Base-by-base conservation (phyloP, 2,329 filamentous ascomycete genomes). In the Hortaea werneckii region DNA sequence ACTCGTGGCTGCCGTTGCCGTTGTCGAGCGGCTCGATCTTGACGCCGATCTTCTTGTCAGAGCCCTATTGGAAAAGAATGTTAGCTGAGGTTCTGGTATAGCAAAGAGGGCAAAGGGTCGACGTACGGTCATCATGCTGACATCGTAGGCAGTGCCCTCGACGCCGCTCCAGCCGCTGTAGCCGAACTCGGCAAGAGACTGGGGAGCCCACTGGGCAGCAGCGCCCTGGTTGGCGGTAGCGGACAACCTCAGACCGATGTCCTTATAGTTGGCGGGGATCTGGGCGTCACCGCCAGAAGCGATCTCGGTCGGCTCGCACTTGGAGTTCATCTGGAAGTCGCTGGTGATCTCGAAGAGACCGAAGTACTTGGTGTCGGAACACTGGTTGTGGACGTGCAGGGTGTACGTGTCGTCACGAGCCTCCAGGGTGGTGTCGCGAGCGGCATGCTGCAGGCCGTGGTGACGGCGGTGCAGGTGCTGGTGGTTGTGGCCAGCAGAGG, bases 131-230 rank as follows among this genome's bases (percentile, higher is more conserved):
- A 60, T 60, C 7, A 61, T 46, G 12, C 47, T 52, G 10, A 58
- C 41, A 40, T 61, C 52, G 44, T 58, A 59, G 1, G 57, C 56
- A 1, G 55, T 60, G 5, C 57, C 57, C 5, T 47, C 34, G 7
- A 44, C n/a, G 11, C 52, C 56, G 11, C 28, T 45, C 37, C 50
- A 55, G 9, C 43, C 39, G 37, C 47, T 49, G 42, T 58, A 59
- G n/a, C 58, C 58, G 44, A 58, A 61, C 37, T 61, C 58, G 49
- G 58, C 59, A 2, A 61, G 51, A 5, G 57, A 50, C 40, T 60
- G 56, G 3, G 47, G 12, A 5, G 49, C 42, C 58, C 58, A 61
- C 41, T 61, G 58, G 2, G 44, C 49, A 2, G 28, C 56, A 9
- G 48, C 50, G 20, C 55, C 55, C 53, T 51, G 51, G 39, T 61